Conservation (phyloP, 257 asterid genomes). For the Misopates orontium region DNA sequence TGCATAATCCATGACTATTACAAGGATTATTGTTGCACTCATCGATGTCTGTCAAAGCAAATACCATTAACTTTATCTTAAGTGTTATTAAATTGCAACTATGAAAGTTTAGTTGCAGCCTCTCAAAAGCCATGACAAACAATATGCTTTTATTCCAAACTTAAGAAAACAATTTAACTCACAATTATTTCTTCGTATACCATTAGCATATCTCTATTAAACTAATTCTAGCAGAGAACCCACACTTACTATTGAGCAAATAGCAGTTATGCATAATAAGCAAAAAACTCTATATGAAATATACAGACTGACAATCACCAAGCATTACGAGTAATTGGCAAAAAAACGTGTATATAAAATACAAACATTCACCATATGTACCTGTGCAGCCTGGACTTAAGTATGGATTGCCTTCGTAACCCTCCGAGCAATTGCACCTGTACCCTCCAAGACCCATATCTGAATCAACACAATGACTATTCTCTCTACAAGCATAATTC, state of each 20-base stretch:
- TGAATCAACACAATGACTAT: constrained; percentile 6
- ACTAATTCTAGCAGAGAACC: neutral
- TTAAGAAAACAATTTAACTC: too few species aligned
- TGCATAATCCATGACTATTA: constrained; percentile 34
- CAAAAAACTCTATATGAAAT: too few species aligned
- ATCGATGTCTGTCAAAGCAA: constrained; percentile 33
- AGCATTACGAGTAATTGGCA: too few species aligned
- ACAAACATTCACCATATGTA: too few species aligned
- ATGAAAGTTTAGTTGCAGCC: too few species aligned
- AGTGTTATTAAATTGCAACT: neutral
- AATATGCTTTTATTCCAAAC: too few species aligned
- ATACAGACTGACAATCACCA: too few species aligned
- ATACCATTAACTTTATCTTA: neutral
- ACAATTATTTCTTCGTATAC: too few species aligned
- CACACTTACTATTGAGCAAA: neutral
- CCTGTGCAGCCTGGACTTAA: constrained; percentile 23
- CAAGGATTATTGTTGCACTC: constrained; percentile 49
- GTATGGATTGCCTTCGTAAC: constrained; percentile 10
- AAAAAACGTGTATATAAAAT: too few species aligned
- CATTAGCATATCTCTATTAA: too few species aligned
- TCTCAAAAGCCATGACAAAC: too few species aligned
- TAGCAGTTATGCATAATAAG: too few species aligned
- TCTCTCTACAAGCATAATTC: constrained; percentile 12
- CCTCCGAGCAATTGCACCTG: constrained; percentile 11
- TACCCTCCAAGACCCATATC: neutral